Conservation (phyloP, 2,329 filamentous ascomycete genomes). For the Epichloe gansuensis region DNA sequence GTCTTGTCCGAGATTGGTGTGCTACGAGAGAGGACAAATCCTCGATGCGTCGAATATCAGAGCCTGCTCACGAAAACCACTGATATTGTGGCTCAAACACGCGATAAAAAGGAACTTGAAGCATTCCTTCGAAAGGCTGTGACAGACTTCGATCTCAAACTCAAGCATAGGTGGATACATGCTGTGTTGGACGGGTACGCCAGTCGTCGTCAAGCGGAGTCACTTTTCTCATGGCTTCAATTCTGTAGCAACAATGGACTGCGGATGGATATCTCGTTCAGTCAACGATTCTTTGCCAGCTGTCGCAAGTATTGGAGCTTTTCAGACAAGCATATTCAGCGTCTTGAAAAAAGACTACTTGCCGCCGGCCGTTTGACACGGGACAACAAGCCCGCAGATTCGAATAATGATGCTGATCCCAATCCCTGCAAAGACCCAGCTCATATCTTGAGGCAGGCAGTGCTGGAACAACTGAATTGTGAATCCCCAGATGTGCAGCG, state of each 20-base stretch:
- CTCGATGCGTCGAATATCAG: conserved; percentile 13
- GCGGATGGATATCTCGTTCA: conserved; percentile 17
- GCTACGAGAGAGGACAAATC: conserved; percentile 10
- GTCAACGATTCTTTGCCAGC: conserved; percentile 14
- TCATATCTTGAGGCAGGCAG: conserved; percentile 30
- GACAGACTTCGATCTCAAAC: conserved; percentile 13
- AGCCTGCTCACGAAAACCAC: conserved; percentile 20
- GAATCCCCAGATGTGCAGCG: conserved; percentile 15
- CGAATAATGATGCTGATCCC: not conserved
- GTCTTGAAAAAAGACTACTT: conserved; percentile 5
- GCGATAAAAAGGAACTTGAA: conserved; percentile 16
- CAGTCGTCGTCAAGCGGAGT: conserved; percentile 15
- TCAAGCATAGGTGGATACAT: conserved; percentile 17
- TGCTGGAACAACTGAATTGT: conserved; percentile 27
- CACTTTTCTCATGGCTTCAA: conserved; percentile 19
- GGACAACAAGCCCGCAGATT: conserved; percentile 18
- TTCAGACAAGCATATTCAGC: conserved; percentile 15
- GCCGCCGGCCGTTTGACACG: conserved; percentile 21
- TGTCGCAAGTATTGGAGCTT: conserved; percentile 24
- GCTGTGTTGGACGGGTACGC: conserved; percentile 19
- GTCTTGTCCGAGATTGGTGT: conserved; percentile 12
- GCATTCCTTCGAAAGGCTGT: conserved; percentile 16
- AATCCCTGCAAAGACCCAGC: not conserved
- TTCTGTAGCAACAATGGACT: conserved; percentile 19
- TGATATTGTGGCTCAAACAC: conserved; percentile 17